phyloP scores from a whole-genome alignment of 148 eudicot species.

The Chenopodium quinoa region DNA sequence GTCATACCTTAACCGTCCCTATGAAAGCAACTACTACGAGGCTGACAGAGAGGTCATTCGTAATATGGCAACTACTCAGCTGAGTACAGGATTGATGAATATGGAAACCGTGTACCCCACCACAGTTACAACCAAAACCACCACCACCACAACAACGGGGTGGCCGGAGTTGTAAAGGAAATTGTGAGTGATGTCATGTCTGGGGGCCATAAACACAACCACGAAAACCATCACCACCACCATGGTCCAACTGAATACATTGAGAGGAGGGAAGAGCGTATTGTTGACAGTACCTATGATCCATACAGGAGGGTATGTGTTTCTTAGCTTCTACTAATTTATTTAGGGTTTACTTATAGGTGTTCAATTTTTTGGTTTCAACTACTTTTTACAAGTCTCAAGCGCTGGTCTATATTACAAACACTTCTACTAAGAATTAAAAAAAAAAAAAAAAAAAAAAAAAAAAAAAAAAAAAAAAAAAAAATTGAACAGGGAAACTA shows the following conservation, averaged over 20 bases:
- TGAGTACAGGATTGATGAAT: slow-evolving; percentile 18
- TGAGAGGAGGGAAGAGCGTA: slow-evolving; percentile 23
- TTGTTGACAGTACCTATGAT: slow-evolving; percentile 16
- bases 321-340: not conserved
- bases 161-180: not conserved
- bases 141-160: slow-evolving; percentile 6
- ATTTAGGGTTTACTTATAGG: not conserved
- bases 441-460: too few relatives aligned
- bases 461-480: too few relatives aligned
- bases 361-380: not conserved
- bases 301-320: slow-evolving; percentile 22
- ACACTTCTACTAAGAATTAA: not conserved
- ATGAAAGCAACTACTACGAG: slow-evolving; percentile 22
- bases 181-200: not conserved
- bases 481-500: not conserved
- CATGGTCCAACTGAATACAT: slow-evolving; percentile 7
- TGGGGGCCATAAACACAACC: slow-evolving; percentile 10
- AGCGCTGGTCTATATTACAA: too few relatives aligned
- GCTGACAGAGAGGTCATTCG: slow-evolving; percentile 20
- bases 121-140: not conserved
- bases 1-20: slow-evolving; percentile 17
- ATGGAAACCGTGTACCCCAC: slow-evolving; percentile 8
- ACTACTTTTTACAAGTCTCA: not conserved
- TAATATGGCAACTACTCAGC: slow-evolving; percentile 15
- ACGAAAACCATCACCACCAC: slow-evolving; percentile 5